Conservation (phyloP, 106 monocot species). For the Dendrobium officinale region DNA sequence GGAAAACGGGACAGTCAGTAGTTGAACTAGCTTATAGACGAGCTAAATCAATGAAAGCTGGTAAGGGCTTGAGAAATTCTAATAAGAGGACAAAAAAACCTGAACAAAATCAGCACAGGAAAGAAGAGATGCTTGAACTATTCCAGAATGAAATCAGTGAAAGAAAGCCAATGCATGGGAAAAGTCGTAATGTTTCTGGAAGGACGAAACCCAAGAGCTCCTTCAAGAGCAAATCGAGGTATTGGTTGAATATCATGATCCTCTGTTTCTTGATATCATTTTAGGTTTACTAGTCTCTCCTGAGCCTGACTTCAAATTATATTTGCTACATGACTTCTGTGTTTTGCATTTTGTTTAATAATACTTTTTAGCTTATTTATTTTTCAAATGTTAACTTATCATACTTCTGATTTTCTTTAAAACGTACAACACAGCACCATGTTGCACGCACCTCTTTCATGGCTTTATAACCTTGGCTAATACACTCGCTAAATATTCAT, state of each 20-base stretch:
- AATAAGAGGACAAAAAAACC: constrained; percentile 21
- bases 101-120: constrained; percentile 38
- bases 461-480: no score
- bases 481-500: no score
- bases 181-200: constrained; percentile 16
- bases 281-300: neutral
- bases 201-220: constrained; percentile 65
- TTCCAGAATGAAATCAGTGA: constrained; percentile 90
- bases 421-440: no score
- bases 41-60: constrained; percentile 80
- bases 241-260: neutral
- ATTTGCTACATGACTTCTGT: neutral
- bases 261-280: neutral
- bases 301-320: neutral
- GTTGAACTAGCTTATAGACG: constrained; percentile 65
- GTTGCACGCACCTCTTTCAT: no score
- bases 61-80: constrained; percentile 28
- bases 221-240: constrained; percentile 95
- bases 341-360: neutral
- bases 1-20: constrained; percentile 53
- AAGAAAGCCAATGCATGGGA: constrained; percentile 36
- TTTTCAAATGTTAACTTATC: neutral
- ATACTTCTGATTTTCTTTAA: no score
- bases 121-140: constrained; percentile 85
- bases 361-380: neutral